phyloP scores from a whole-genome alignment of 2,329 filamentous ascomycete species.

The Arthrobotrys entomopaga region DNA sequence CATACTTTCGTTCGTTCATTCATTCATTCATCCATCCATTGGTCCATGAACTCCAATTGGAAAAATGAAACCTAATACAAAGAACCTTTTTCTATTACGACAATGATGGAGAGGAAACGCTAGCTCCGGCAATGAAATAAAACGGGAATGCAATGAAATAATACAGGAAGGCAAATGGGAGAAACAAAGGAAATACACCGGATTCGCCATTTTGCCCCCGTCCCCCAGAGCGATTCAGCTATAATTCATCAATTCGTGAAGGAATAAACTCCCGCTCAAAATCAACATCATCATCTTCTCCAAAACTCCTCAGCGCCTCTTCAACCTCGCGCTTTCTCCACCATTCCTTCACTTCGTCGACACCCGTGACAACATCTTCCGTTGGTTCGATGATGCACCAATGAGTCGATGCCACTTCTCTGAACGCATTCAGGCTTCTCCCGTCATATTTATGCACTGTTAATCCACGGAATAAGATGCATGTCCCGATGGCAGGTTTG shows the following conservation, averaged over 20 bases:
- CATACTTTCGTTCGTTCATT: not conserved
- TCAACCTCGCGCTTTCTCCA: slow-evolving; percentile 32
- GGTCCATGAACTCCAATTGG: not conserved
- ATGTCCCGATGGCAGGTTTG: slow-evolving; percentile 28
- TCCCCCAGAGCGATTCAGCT: too few species aligned
- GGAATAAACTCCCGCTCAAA: slow-evolving; percentile 4
- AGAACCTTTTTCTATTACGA: too few species aligned
- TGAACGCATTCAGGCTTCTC: slow-evolving; percentile 54
- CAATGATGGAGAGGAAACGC: too few species aligned
- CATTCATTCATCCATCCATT: not conserved
- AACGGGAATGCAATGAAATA: too few species aligned
- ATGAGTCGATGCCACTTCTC: slow-evolving; percentile 10
- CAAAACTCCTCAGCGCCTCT: slow-evolving; percentile 31
- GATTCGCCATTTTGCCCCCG: too few species aligned
- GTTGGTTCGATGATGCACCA: slow-evolving; percentile 37
- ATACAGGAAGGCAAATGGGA: not conserved
- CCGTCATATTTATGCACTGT: slow-evolving; percentile 50
- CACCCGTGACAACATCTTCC: slow-evolving; percentile 23
- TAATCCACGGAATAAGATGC: slow-evolving; percentile 45
- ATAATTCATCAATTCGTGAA: too few species aligned
- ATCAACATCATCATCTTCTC: slow-evolving; percentile 15
- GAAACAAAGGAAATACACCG: not conserved
- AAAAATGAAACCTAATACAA: not conserved
- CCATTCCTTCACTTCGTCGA: slow-evolving; percentile 40
- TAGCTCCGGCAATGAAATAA: too few species aligned